Evolutionary conservation across 352 stramenopile species (phyloP).

Genomic region (Phytopythium cucurbitacearum): DNA sequence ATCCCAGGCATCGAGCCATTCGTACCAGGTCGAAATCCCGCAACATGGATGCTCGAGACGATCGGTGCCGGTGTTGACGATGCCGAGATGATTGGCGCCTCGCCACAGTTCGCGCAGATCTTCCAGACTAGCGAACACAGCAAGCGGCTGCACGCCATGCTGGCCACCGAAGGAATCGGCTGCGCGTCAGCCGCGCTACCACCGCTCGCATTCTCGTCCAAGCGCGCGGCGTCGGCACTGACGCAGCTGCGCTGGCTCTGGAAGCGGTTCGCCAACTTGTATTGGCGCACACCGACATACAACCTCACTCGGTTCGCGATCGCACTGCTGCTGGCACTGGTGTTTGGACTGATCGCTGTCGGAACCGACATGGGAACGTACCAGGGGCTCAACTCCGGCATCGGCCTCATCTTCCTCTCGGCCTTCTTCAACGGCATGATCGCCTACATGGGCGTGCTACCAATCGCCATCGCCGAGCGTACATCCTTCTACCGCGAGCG

Average conservation of each 20-base stretch:
- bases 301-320: slow-evolving; percentile 71
- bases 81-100: slow-evolving; percentile 6
- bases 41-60: slow-evolving; percentile 81
- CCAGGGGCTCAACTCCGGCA: slow-evolving; percentile 21
- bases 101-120: slow-evolving; percentile 14
- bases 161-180: slow-evolving; percentile 10
- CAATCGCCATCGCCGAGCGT: slow-evolving; percentile 68
- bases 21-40: slow-evolving; percentile 33
- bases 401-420: slow-evolving; percentile 75
- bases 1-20: slow-evolving; percentile 18
- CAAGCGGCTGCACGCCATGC: slow-evolving; percentile 6
- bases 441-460: slow-evolving; percentile 55
- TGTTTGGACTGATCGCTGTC: slow-evolving; percentile 67
- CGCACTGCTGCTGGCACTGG: slow-evolving; percentile 39
- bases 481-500: slow-evolving; percentile 64
- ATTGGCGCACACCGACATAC: slow-evolving; percentile 88
- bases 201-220: slow-evolving; percentile 23
- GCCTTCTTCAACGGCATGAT: slow-evolving; percentile 67
- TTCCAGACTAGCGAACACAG: slow-evolving; percentile 20
- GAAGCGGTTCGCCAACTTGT: slow-evolving; percentile 44
- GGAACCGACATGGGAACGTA: slow-evolving; percentile 24
- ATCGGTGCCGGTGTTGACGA: slow-evolving; percentile 27
- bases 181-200: too few relatives aligned
- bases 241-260: slow-evolving; percentile 26
- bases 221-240: slow-evolving; percentile 19